A percentile compares a stretch with the other conserved stretches of the same genome.
phyloP scores from a whole-genome alignment of 371 early-diverging fungal genomes.

The Phascolomyces articulosus region DNA sequence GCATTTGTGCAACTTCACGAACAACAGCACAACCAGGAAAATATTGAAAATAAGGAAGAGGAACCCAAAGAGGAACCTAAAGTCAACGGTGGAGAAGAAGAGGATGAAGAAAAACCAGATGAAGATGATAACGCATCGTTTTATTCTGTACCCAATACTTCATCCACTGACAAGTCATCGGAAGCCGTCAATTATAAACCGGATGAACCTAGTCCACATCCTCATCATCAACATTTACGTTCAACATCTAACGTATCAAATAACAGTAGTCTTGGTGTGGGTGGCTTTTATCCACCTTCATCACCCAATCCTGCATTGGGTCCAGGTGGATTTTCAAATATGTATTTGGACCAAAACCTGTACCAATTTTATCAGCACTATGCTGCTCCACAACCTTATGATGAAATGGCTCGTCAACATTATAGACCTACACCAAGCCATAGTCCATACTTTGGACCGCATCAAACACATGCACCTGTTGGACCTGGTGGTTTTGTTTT shows the following conservation, averaged over 20 bases:
- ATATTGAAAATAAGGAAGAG: not conserved
- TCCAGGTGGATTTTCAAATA: conserved; percentile 17
- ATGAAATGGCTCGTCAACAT: conserved; percentile 31
- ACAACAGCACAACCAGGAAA: not conserved
- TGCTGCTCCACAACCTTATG: conserved; percentile 40
- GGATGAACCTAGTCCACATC: conserved; percentile 4
- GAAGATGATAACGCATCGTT: not conserved
- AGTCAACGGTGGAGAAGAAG: not conserved
- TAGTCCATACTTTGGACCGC: conserved; percentile 15
- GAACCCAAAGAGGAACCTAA: not conserved
- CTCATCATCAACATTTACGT: conserved; percentile 1
- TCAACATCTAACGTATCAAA: not conserved
- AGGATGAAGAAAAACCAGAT: conserved; percentile 10
- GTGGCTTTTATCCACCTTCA: not conserved
- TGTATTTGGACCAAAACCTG: conserved; percentile 25
- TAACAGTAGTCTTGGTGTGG: not conserved
- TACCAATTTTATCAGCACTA: conserved; percentile 48
- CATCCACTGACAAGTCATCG: not conserved
- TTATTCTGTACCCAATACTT: not conserved
- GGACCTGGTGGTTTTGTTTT: conserved; percentile 25
- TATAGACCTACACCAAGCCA: conserved; percentile 22
- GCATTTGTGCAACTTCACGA: not conserved
- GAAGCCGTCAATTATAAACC: conserved; percentile 7
- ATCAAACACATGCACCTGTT: not conserved
- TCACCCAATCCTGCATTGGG: conserved; percentile 8